These are phyloP conservation scores for Pyricularia sp. DNA, from an alignment of 2,329 filamentous ascomycete species.

Conservation along the genomic window DNA sequence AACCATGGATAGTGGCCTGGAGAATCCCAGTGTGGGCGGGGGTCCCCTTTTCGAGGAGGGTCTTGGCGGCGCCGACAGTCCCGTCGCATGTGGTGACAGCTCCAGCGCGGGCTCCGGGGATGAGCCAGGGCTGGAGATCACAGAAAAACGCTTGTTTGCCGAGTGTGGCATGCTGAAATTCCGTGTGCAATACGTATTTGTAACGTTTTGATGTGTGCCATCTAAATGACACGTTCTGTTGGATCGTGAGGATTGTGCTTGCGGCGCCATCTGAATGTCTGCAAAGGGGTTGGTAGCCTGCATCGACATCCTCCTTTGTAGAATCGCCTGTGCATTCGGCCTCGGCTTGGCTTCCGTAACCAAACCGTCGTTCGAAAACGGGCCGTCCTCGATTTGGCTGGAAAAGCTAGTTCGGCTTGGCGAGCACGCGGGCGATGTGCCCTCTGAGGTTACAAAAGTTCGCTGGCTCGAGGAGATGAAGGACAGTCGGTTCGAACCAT, in stretches of 20 bases:
- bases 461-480: constrained; percentile 47
- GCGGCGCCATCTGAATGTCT: constrained; percentile 20
- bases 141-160: constrained; percentile 31
- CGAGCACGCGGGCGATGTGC: constrained; percentile 38
- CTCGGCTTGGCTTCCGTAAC: constrained; percentile 25
- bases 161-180: constrained; percentile 42
- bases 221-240: constrained; percentile 8
- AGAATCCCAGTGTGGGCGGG: constrained; percentile 32
- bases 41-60: constrained; percentile 21
- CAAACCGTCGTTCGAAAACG: constrained; percentile 2
- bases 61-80: constrained; percentile 5
- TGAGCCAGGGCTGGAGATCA: constrained; percentile 15
- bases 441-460: constrained; percentile 45
- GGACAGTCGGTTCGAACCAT: constrained; percentile 43
- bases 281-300: constrained; percentile 31
- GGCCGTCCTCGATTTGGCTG: constrained; percentile 20
- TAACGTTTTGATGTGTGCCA: background rate
- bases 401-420: constrained; percentile 40
- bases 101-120: background rate
- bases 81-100: background rate
- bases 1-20: constrained; percentile 40
- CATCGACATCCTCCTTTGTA: constrained; percentile 37
- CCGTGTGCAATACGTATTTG: constrained; percentile 20
- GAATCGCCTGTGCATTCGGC: constrained; percentile 39
- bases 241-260: constrained; percentile 15